Evolutionary conservation across 192 early-diverging fungal species (phyloP), one percentile per base, ranked within the genome.

Genomic region (Endogone sp.): DNA sequence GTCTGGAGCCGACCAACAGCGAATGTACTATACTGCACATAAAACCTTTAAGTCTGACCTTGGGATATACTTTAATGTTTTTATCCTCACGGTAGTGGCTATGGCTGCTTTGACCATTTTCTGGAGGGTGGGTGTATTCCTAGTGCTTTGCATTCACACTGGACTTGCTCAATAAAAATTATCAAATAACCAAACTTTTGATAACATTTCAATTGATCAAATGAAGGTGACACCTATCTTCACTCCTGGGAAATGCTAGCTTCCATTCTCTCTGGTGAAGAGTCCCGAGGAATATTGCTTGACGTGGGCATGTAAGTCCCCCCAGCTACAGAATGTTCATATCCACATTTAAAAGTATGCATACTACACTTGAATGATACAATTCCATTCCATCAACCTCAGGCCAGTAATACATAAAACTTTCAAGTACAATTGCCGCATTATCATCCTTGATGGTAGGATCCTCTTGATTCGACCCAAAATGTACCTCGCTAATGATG

Each of bases 61-160:
- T n/a, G n/a, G n/a, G 59, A 28, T 28, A 9, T 23, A 10, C n/a
- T 60, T 28, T 23, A 4, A 60, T 21, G 59, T 60, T 49, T 60
- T 21, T 16, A 13, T 37, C 24, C 11, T 24, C 37, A 16, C 37
- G 37, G 69, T 66, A 90, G 89, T 3, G 98, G 98, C 26, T 99
- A 99, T 75, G 96, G 96, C 13, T 99, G 98, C 85, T 90, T 93
- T 65, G 98, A 99, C 78, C 98, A 99, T 66, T 98, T 98, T 75
- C 79, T 95, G 30, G 98, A 99, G 86, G 84, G 91, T 90, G 75
- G 2, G 25, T 20, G n/a, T 8, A 25, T 3, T 22, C 28, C 8
- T 56, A 24, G 29, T 25, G 22, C 9, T 49, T 10, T n/a, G 23
- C 30, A 24, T 30, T 30, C 10, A 23, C 16, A 63, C 13, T 20